Evolutionary conservation across 257 asterid species (phyloP).

Genomic region (Capsicum rhomboideum): DNA sequence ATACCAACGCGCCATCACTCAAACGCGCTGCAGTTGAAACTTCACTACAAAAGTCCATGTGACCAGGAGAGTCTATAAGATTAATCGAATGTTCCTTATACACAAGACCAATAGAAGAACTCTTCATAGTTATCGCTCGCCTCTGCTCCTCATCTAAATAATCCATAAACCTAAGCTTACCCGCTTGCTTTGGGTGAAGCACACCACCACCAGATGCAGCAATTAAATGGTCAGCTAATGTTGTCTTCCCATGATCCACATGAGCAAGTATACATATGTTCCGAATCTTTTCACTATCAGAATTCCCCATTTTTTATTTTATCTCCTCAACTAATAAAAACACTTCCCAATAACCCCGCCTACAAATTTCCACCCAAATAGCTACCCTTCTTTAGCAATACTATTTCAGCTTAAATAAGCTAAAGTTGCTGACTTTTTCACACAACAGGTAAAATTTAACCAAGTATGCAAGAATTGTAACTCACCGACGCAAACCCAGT

Average conservation of each 20-base stretch:
- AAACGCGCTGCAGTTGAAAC: slow-evolving; percentile 94
- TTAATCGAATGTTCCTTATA: slow-evolving; percentile 48
- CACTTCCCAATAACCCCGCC: neutral
- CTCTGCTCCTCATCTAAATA: slow-evolving; percentile 96
- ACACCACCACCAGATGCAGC: slow-evolving; percentile 91
- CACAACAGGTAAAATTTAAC: neutral
- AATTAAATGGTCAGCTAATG: slow-evolving; percentile 86
- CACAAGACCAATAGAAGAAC: slow-evolving; percentile 74
- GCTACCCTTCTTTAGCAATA: neutral
- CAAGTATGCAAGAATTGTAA: neutral
- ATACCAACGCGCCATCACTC: slow-evolving; percentile 87
- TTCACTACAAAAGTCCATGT: slow-evolving; percentile 97
- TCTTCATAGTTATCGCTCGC: slow-evolving; percentile 95
- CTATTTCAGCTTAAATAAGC: neutral
- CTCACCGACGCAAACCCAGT: neutral
- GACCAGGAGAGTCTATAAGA: slow-evolving; percentile 94
- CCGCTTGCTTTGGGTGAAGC: slow-evolving; percentile 96
- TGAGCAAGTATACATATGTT: slow-evolving; percentile 96
- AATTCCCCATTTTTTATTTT: slow-evolving; percentile 15
- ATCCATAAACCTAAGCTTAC: slow-evolving; percentile 90
- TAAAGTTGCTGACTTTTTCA: neutral
- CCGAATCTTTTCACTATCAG: slow-evolving; percentile 28
- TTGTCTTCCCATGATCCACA: slow-evolving; percentile 97
- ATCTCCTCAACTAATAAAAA: neutral
- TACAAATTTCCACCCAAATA: neutral